Conservation (phyloP, 177 flowering plant species). For the Vitis hybrid region DNA sequence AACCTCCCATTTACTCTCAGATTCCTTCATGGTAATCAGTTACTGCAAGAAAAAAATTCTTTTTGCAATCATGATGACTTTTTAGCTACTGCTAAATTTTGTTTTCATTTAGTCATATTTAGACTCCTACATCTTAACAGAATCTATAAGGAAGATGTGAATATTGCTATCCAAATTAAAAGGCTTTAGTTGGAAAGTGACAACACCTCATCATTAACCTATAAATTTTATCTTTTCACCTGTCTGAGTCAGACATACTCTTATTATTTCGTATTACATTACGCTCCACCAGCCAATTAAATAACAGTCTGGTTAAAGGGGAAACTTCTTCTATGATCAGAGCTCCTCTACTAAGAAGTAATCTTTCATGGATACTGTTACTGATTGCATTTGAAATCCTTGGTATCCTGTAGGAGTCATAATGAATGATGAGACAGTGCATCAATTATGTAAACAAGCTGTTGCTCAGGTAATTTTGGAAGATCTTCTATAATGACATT, state of each 20-base stretch:
- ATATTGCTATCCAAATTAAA: background rate
- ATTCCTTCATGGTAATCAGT: background rate
- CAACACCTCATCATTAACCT: background rate
- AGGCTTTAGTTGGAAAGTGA: background rate
- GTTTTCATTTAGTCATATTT: background rate
- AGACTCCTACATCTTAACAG: background rate
- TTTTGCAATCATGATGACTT: background rate
- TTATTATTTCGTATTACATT: background rate
- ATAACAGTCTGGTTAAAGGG: background rate
- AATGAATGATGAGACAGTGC: constrained; percentile 98
- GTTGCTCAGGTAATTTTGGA: constrained; percentile 73
- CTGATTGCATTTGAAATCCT: constrained; percentile 8
- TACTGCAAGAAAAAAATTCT: background rate
- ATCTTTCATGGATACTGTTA: background rate
- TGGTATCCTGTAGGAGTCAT: constrained; percentile 66
- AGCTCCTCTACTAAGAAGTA: background rate
- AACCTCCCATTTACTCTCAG: too few relatives aligned
- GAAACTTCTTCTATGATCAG: background rate
- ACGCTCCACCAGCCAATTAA: background rate
- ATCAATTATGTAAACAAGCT: constrained; percentile 95
- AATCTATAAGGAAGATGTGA: background rate
- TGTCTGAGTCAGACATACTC: background rate
- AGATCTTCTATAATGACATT: background rate
- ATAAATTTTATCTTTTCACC: background rate
- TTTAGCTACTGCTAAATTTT: background rate